These are phyloP conservation scores for Mediolabrus comicus DNA, from an alignment of 108 stramenopile species.

Conservation along the genomic window DNA sequence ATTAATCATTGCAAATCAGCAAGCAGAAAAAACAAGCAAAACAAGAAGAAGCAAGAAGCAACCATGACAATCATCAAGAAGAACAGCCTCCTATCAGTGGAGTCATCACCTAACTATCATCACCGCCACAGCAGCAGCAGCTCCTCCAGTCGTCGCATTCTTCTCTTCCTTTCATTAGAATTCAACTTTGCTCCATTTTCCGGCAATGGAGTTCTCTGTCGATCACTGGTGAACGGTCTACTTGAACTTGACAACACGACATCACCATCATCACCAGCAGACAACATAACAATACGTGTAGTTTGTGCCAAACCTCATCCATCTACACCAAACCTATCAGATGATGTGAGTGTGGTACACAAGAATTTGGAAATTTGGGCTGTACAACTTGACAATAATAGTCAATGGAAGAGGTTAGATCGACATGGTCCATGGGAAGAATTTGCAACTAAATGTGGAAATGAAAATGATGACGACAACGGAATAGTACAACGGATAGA, in stretches of 20 bases:
- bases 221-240: slow-evolving; percentile 39
- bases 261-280: slow-evolving; percentile 22
- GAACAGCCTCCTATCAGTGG: not conserved
- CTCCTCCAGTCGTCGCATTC: not conserved
- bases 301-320: slow-evolving; percentile 48
- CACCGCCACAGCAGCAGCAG: no score
- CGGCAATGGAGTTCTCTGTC: slow-evolving; percentile 52
- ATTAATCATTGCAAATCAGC: no score
- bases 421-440: slow-evolving; percentile 37
- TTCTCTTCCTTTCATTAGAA: slow-evolving; percentile 23
- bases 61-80: not conserved
- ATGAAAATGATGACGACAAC: not conserved
- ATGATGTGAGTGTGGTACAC: not conserved
- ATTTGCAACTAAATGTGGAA: slow-evolving; percentile 9
- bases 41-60: no score
- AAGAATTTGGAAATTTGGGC: slow-evolving; percentile 26
- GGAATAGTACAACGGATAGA: not conserved
- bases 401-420: slow-evolving; percentile 46
- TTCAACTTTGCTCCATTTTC: slow-evolving; percentile 31
- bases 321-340: not conserved
- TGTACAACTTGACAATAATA: slow-evolving; percentile 6
- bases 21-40: no score
- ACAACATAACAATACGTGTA: slow-evolving; percentile 1
- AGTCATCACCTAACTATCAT: not conserved
- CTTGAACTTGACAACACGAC: slow-evolving; percentile 9